Conservation (phyloP, 192 early-diverging fungal species). For the Diversispora eburnea region DNA sequence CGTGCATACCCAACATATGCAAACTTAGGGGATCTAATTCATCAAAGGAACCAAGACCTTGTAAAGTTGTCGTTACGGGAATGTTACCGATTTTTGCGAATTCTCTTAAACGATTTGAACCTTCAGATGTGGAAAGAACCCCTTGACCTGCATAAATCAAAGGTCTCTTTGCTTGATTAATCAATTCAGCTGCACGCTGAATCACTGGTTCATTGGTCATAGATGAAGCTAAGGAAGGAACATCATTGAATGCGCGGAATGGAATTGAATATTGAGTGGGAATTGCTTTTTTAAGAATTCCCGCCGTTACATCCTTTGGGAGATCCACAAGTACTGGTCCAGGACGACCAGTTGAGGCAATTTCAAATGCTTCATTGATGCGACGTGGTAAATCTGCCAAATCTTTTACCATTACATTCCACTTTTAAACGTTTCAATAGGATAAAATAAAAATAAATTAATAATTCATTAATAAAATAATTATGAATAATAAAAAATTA, state of each 20-base stretch:
- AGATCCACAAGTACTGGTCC: slow-evolving; percentile 97
- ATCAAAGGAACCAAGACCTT: slow-evolving; percentile 91
- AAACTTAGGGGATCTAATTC: slow-evolving; percentile 84
- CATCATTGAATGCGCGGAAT: slow-evolving; percentile 53
- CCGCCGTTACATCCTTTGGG: slow-evolving; percentile 97
- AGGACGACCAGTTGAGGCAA: slow-evolving; percentile 91
- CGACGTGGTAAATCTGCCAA: slow-evolving; percentile 92
- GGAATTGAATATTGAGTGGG: slow-evolving; percentile 71
- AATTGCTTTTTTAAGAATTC: slow-evolving; percentile 80
- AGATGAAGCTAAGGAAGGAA: slow-evolving; percentile 32
- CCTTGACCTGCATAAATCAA: slow-evolving; percentile 96
- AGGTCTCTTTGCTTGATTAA: slow-evolving; percentile 87
- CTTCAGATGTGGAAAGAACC: slow-evolving; percentile 75
- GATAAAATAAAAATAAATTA: too few relatives aligned
- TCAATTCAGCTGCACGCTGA: slow-evolving; percentile 70
- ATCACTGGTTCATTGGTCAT: slow-evolving; percentile 46
- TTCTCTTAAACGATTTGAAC: slow-evolving; percentile 75
- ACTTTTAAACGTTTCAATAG: slow-evolving; percentile 34
- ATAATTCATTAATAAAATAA: not conserved
- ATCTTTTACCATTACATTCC: slow-evolving; percentile 99
- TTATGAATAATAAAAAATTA: too few relatives aligned
- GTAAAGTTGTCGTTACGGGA: slow-evolving; percentile 95
- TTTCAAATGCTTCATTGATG: slow-evolving; percentile 98
- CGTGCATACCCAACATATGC: slow-evolving; percentile 99
- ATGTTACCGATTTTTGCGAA: slow-evolving; percentile 86